Evolutionary conservation across 495 filamentous ascomycete species (phyloP).

Genomic region (Penicillium riverlandense): DNA sequence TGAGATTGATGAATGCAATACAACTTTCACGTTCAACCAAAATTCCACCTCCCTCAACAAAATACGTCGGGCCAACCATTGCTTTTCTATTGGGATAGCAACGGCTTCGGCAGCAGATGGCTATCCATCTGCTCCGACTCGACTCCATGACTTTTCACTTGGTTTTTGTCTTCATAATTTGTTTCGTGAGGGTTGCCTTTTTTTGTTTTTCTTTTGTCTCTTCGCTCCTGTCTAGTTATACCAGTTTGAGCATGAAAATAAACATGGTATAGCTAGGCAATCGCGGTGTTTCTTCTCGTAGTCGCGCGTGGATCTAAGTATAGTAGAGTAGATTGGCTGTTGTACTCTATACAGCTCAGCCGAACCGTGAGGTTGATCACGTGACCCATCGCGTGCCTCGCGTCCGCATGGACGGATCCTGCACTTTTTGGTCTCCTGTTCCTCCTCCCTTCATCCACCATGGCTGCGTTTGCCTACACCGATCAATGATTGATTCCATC

Average conservation of each 20-base stretch:
- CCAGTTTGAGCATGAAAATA: slow-evolving; percentile 30
- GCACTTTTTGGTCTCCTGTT: no score
- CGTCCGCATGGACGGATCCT: slow-evolving; percentile 4
- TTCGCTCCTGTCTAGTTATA: slow-evolving; percentile 18
- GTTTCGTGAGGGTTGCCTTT: slow-evolving; percentile 12
- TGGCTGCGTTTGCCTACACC: no score
- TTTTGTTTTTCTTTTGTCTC: slow-evolving; percentile 3
- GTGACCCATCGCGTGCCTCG: not conserved
- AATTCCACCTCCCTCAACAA: slow-evolving; percentile 14
- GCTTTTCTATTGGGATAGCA: no score
- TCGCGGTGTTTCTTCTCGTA: not conserved
- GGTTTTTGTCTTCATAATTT: slow-evolving; percentile 15
- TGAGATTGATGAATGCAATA: slow-evolving; percentile 48
- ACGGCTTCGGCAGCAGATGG: no score
- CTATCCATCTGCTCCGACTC: slow-evolving; percentile 9
- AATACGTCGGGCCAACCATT: no score
- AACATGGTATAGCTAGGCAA: slow-evolving; percentile 20
- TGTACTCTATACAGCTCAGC: no score
- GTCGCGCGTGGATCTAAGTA: not conserved
- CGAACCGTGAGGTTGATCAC: no score
- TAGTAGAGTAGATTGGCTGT: no score
- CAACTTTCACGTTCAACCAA: slow-evolving; percentile 37
- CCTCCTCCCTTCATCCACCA: no score
- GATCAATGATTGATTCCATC: no score
- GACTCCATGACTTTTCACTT: no score